These are phyloP conservation scores for Taphrina pruni DNA, from an alignment of 1,139 yeast species.

Conservation along the genomic window DNA sequence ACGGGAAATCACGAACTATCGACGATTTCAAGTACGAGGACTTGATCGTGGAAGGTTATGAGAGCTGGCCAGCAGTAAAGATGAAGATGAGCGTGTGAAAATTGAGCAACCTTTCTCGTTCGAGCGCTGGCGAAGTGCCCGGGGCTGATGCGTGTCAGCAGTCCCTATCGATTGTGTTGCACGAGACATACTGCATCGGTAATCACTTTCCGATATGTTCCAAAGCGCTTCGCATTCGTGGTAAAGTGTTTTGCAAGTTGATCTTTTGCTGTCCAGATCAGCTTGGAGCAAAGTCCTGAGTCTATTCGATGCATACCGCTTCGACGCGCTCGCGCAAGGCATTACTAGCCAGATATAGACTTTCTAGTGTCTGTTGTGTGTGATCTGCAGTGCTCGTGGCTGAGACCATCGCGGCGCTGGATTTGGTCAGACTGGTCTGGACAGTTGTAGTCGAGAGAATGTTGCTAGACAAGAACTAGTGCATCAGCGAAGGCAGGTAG, in stretches of 20 bases:
- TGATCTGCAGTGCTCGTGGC: conserved; percentile 1
- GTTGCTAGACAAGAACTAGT: conserved; percentile 9
- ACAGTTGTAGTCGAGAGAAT: neutral
- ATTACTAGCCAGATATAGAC: conserved; percentile 19
- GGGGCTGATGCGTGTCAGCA: no score
- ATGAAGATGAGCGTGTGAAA: conserved; percentile 75
- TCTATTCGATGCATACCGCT: conserved; percentile 6
- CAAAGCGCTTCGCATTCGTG: conserved; percentile 20
- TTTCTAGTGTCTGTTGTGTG: conserved; percentile 6
- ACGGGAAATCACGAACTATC: conserved; percentile 63
- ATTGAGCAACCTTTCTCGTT: neutral
- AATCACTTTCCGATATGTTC: conserved; percentile 19
- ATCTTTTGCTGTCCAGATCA: conserved; percentile 2
- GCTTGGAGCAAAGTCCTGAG: neutral
- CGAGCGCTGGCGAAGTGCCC: neutral
- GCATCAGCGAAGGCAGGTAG: neutral
- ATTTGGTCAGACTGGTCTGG: neutral
- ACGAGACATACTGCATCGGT: no score
- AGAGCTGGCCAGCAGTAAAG: conserved; percentile 81
- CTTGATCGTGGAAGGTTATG: conserved; percentile 75
- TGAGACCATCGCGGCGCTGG: conserved; percentile 2
- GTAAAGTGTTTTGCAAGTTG: conserved; percentile 18
- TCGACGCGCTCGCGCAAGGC: conserved; percentile 24
- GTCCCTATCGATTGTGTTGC: no score
- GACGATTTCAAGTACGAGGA: conserved; percentile 91